phyloP scores from a whole-genome alignment of 371 early-diverging fungal genomes.

The Mortierella sp. region DNA sequence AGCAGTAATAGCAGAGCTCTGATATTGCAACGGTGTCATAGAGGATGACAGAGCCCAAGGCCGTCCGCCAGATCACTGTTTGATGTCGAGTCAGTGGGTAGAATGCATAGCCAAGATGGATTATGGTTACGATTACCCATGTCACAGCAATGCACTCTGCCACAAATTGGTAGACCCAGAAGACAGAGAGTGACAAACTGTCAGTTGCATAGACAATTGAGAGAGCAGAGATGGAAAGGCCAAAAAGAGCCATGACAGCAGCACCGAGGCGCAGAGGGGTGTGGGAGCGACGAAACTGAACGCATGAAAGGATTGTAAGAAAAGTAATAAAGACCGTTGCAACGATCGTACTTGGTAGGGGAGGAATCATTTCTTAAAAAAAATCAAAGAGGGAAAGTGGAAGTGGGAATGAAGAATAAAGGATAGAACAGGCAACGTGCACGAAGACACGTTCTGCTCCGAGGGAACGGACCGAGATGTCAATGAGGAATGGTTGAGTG shows the following conservation, averaged over 20 bases:
- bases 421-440: neutral
- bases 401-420: too few species aligned
- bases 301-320: conserved; percentile 36
- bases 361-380: conserved; percentile 22
- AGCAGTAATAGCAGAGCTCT: conserved; percentile 49
- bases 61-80: conserved; percentile 51
- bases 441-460: neutral
- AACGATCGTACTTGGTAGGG: conserved; percentile 35
- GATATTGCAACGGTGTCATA: conserved; percentile 46
- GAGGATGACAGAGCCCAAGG: conserved; percentile 46
- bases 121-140: conserved; percentile 54
- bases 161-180: conserved; percentile 50
- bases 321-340: conserved; percentile 31
- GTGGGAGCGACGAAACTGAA: conserved; percentile 45
- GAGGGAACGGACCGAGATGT: neutral
- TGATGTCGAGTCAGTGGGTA: conserved; percentile 54
- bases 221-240: conserved; percentile 50
- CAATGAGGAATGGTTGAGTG: neutral
- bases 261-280: conserved; percentile 51
- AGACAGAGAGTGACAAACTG: conserved; percentile 30
- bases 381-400: conserved; percentile 28
- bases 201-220: conserved; percentile 40
- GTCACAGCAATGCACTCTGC: conserved; percentile 51
- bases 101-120: conserved; percentile 56
- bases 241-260: conserved; percentile 49